These are phyloP conservation scores for Aspergillus viridinutans DNA, from an alignment of 2,329 filamentous ascomycete species.

Conservation along the genomic window DNA sequence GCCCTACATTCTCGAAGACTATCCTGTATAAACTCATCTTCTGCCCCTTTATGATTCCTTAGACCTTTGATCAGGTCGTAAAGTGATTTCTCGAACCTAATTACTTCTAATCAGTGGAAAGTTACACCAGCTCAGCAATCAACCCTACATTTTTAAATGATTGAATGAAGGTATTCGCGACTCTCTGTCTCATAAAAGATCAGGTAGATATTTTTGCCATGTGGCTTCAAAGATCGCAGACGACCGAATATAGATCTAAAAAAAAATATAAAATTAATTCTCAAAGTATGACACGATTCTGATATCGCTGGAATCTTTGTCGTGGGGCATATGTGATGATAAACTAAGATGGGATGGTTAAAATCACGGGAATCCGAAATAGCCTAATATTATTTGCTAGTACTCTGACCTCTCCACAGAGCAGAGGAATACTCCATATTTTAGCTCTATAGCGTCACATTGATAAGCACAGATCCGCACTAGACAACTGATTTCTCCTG, in stretches of 20 bases:
- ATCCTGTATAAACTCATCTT: conserved; percentile 91
- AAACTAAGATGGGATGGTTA: not conserved
- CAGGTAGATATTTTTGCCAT: not conserved
- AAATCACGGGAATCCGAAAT: not conserved
- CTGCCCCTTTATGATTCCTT: conserved; percentile 90
- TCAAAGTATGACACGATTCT: not conserved
- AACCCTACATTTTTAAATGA: not conserved
- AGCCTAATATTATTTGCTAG: too few relatives aligned
- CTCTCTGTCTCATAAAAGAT: not conserved
- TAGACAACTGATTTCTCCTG: not conserved
- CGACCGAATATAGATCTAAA: not conserved
- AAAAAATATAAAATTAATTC: not conserved
- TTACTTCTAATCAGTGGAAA: not conserved
- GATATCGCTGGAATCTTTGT: not conserved
- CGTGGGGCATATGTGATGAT: not conserved
- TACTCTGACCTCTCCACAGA: too few relatives aligned
- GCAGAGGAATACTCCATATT: not conserved
- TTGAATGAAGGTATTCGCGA: not conserved
- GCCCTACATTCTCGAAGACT: conserved; percentile 91
- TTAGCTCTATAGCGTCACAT: not conserved
- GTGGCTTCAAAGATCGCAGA: not conserved
- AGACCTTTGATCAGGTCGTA: conserved; percentile 98
- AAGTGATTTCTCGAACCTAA: conserved; percentile 97
- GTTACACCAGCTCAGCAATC: not conserved
- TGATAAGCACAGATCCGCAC: not conserved